A percentile compares a stretch with the other conserved stretches of the same genome.
Evolutionary conservation across 2,329 filamentous ascomycete genomes (phyloP).

Genomic region (Drechslerella dactyloides): DNA sequence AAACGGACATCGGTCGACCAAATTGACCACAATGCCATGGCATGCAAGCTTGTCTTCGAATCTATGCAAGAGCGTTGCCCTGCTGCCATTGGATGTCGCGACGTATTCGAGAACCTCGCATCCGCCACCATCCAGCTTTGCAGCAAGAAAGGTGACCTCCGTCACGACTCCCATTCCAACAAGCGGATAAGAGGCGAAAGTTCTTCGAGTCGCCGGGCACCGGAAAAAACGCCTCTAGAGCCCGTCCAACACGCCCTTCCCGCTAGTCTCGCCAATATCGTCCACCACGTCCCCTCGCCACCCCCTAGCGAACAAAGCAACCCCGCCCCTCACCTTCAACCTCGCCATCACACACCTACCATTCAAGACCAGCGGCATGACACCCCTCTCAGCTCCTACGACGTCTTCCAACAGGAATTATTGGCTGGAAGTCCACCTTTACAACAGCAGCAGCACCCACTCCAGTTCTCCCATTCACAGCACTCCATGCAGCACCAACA

Average conservation of each 20-base stretch:
- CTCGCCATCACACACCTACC: conserved; percentile 31
- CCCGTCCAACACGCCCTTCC: conserved; percentile 51
- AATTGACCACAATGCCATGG: conserved; percentile 53
- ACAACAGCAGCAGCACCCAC: conserved; percentile 25
- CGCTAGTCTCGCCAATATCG: conserved; percentile 53
- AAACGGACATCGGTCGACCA: conserved; percentile 53
- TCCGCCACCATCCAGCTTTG: conserved; percentile 53
- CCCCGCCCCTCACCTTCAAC: conserved; percentile 25
- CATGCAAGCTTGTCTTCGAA: conserved; percentile 53
- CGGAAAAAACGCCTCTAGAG: conserved; percentile 44
- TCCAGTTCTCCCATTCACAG: neutral
- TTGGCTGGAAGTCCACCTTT: conserved; percentile 23
- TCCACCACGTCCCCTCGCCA: conserved; percentile 43
- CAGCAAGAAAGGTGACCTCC: conserved; percentile 45
- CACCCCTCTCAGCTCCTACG: conserved; percentile 25
- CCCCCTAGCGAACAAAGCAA: conserved; percentile 47
- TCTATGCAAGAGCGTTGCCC: conserved; percentile 54
- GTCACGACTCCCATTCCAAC: conserved; percentile 39
- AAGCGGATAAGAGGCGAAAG: conserved; percentile 52
- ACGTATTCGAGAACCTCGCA: conserved; percentile 54
- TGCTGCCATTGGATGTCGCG: conserved; percentile 53
- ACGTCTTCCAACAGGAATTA: conserved; percentile 37
- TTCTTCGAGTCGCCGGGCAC: conserved; percentile 26
- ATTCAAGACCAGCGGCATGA: conserved; percentile 15
- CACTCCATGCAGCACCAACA: conserved; percentile 20